Percentiles rank a stretch among this genome's conserved stretches.
Evolutionary conservation across 2,329 filamentous ascomycete species (phyloP).

Genomic region (Akanthomyces muscarius): DNA sequence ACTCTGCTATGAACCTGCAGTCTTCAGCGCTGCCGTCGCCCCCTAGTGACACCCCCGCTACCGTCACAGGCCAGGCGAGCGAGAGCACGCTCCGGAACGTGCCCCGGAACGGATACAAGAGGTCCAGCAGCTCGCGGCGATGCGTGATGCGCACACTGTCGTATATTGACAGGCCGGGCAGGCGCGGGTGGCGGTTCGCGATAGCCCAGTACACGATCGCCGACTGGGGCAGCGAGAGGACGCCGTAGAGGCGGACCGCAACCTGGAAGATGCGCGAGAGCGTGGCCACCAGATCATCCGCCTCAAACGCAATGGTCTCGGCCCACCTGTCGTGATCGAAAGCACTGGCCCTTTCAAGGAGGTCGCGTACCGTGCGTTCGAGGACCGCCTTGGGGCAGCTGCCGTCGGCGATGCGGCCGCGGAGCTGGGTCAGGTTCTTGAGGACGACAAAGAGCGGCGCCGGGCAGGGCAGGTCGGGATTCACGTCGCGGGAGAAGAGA

Average conservation of each 20-base stretch:
- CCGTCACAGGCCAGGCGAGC: background rate
- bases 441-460: background rate
- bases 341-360: background rate
- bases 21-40: background rate
- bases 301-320: background rate
- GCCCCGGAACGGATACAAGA: background rate
- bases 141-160: background rate
- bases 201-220: background rate
- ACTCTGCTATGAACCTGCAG: background rate
- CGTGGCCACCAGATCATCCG: background rate
- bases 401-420: background rate
- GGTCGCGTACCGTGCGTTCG: background rate
- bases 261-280: background rate
- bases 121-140: background rate
- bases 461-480: background rate
- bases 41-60: background rate
- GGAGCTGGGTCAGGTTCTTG: conserved; percentile 1
- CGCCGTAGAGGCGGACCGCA: background rate
- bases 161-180: background rate
- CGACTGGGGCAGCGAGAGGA: background rate
- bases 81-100: background rate
- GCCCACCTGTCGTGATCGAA: background rate
- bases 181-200: background rate
- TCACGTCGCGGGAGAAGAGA: background rate
- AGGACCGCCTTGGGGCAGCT: background rate